phyloP scores from a whole-genome alignment of 2,329 filamentous ascomycete species.

The Delphinella strobiligena region DNA sequence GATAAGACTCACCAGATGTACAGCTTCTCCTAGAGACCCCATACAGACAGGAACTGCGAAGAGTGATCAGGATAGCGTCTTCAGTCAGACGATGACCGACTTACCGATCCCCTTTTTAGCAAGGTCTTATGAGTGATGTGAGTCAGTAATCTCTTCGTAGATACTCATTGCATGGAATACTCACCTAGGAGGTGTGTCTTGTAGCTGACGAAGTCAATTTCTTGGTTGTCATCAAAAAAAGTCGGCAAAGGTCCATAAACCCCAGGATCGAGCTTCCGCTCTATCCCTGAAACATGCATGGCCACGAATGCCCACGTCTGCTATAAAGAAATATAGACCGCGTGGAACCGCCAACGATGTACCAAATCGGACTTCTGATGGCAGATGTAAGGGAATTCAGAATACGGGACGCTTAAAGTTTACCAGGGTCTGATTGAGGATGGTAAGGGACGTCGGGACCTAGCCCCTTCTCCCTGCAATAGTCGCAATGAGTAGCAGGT shows the following conservation, averaged over 20 bases:
- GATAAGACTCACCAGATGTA: not conserved
- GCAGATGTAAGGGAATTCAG: too few relatives aligned
- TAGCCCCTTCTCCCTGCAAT: too few relatives aligned
- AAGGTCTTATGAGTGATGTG: not conserved
- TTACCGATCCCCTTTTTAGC: not conserved
- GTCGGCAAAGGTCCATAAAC: constrained; percentile 3
- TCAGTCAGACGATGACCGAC: not conserved
- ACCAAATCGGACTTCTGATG: too few relatives aligned
- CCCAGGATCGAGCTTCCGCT: constrained; percentile 1
- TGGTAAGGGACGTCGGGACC: too few relatives aligned
- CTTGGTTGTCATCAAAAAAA: constrained; percentile 3
- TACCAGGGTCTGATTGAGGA: too few relatives aligned
- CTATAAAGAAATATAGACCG: too few relatives aligned
- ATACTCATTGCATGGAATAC: not conserved
- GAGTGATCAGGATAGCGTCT: not conserved
- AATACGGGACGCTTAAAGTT: too few relatives aligned
- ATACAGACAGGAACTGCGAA: constrained; percentile 1
- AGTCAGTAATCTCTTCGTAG: not conserved
- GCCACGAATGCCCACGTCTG: not conserved
- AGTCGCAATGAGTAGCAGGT: too few relatives aligned
- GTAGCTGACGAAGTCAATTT: constrained; percentile 1
- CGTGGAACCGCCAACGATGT: too few relatives aligned
- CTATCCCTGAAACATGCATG: not conserved
- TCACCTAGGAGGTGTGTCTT: not conserved
- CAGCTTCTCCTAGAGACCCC: constrained; percentile 4